Percentiles rank a stretch among this genome's conserved stretches.
Evolutionary conservation across 2,329 filamentous ascomycete species (phyloP).

Genomic region (Colletotrichum siamense): DNA sequence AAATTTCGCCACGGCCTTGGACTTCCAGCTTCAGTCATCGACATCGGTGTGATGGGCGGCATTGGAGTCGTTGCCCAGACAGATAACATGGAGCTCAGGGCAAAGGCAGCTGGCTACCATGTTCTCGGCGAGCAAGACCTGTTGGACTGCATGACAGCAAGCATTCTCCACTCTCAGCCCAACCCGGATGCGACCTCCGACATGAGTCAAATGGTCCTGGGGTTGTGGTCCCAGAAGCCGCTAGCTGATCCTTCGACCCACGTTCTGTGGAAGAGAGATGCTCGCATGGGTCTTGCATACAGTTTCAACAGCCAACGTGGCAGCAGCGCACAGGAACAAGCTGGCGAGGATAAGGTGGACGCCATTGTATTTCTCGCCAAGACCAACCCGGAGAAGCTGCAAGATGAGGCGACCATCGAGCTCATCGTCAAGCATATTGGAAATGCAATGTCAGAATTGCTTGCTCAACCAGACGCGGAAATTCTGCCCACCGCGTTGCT

Average conservation of each 20-base stretch:
- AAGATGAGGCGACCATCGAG: background rate
- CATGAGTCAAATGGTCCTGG: background rate
- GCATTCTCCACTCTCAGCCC: background rate
- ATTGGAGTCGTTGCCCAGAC: background rate
- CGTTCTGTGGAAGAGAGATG: background rate
- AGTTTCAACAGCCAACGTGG: background rate
- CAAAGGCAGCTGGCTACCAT: background rate
- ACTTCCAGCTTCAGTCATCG: background rate
- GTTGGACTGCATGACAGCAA: background rate
- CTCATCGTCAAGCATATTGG: background rate
- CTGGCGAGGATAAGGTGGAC: background rate
- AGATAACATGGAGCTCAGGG: constrained; percentile 1
- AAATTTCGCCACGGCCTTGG: background rate
- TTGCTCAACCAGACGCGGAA: background rate
- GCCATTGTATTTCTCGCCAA: background rate
- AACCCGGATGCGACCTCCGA: background rate
- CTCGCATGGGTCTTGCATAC: background rate
- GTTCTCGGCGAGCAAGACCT: background rate
- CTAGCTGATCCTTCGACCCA: background rate
- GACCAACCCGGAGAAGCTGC: background rate
- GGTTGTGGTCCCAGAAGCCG: background rate
- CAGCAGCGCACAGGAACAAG: background rate
- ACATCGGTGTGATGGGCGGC: background rate
- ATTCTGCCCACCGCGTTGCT: background rate
- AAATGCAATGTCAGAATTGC: background rate